Evolutionary conservation across 2,329 filamentous ascomycete genomes (phyloP).

Genomic region (Cladosporium sp.): DNA sequence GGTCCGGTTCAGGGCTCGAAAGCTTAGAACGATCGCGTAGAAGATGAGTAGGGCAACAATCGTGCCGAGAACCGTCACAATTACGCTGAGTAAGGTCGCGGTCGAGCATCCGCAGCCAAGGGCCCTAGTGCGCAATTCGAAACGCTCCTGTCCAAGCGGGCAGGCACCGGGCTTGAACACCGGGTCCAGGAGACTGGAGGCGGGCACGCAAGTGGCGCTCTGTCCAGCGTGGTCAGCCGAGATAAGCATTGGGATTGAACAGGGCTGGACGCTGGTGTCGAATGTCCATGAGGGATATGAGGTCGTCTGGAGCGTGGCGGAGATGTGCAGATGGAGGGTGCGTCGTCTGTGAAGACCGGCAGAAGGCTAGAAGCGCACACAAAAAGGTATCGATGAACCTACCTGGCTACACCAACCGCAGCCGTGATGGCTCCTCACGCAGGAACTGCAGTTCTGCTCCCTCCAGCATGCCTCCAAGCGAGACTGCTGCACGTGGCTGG

Average conservation of each 20-base stretch:
- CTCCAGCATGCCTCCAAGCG: slow-evolving; percentile 7
- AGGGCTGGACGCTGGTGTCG: no score
- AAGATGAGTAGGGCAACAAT: slow-evolving; percentile 34
- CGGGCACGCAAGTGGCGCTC: slow-evolving; percentile 38
- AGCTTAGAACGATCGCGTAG: slow-evolving; percentile 21
- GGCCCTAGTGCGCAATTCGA: slow-evolving; percentile 39
- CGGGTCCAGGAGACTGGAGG: slow-evolving; percentile 36
- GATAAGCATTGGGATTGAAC: no score
- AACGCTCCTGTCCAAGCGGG: slow-evolving; percentile 37
- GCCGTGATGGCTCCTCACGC: not conserved
- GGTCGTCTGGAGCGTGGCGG: no score
- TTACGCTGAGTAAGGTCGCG: slow-evolving; percentile 38
- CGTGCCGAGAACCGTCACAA: slow-evolving; percentile 39
- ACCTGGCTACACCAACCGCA: slow-evolving; percentile 9
- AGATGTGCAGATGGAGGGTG: no score
- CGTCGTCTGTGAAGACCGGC: no score
- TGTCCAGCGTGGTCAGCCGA: not conserved
- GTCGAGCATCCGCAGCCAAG: slow-evolving; percentile 43
- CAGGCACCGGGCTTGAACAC: slow-evolving; percentile 29
- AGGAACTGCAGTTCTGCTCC: slow-evolving; percentile 5
- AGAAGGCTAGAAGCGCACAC: not conserved
- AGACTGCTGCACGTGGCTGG: slow-evolving; percentile 7
- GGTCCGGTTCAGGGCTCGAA: slow-evolving; percentile 20
- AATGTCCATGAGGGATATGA: no score
- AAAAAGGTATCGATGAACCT: not conserved